phyloP scores from a whole-genome alignment of 306 rosid species.

The Pueraria montana region DNA sequence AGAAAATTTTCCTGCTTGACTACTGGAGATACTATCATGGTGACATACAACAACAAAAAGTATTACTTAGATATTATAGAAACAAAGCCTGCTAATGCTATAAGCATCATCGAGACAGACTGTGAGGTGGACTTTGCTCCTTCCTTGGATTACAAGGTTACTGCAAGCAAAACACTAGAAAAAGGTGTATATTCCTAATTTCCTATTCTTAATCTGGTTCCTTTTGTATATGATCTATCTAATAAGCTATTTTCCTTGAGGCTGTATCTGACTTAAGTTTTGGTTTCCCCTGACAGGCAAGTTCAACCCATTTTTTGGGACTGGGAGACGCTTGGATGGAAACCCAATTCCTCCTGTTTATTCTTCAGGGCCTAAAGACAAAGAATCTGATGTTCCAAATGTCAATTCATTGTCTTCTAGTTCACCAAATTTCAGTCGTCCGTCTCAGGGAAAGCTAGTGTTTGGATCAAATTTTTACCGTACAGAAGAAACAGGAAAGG shows the following conservation, averaged over 20 bases:
- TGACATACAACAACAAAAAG: slow-evolving; percentile 91
- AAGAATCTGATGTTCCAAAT: slow-evolving; percentile 50
- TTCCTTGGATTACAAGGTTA: slow-evolving; percentile 86
- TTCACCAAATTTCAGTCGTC: slow-evolving; percentile 62
- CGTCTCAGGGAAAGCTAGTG: slow-evolving; percentile 89
- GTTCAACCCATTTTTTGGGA: slow-evolving; percentile 86
- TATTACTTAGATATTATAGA: slow-evolving; percentile 91
- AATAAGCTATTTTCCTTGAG: neutral
- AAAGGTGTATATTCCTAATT: slow-evolving; percentile 56
- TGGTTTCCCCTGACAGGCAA: slow-evolving; percentile 63
- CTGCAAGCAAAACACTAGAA: slow-evolving; percentile 62
- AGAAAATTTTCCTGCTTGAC: slow-evolving; percentile 95
- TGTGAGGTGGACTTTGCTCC: slow-evolving; percentile 99
- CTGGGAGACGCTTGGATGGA: slow-evolving; percentile 95
- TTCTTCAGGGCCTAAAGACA: slow-evolving; percentile 61
- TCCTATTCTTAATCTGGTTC: neutral
- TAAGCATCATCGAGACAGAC: slow-evolving; percentile 95
- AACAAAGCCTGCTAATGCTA: slow-evolving; percentile 85
- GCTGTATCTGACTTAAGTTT: neutral
- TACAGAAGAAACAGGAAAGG: slow-evolving; percentile 70
- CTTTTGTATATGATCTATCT: neutral
- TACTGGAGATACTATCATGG: slow-evolving; percentile 97
- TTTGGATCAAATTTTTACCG: slow-evolving; percentile 80
- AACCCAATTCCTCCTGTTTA: slow-evolving; percentile 68
- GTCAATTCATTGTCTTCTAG: slow-evolving; percentile 65